Conservation (phyloP, 441 rosid genomes). For the Adansonia madagascariensis region DNA sequence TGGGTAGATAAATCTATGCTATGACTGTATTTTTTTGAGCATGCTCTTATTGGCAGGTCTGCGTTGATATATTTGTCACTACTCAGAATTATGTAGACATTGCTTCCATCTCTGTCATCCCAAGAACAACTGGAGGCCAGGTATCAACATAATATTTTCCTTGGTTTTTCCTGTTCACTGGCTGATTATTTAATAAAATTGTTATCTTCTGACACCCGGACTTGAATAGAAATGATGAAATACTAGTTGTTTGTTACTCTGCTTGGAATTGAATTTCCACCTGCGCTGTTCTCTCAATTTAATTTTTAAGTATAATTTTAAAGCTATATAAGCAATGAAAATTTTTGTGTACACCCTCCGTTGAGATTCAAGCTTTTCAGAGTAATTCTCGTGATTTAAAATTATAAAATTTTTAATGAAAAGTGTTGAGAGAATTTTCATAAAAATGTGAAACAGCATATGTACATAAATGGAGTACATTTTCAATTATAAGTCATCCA, state of each 20-base stretch:
- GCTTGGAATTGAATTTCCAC: not conserved
- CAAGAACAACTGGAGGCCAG: slow-evolving; percentile 97
- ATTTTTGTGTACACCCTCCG: not conserved
- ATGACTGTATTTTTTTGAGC: slow-evolving; percentile 25
- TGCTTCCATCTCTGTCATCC: slow-evolving; percentile 87
- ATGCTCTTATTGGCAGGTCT: slow-evolving; percentile 59
- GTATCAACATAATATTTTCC: slow-evolving; percentile 38
- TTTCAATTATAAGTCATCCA: not conserved
- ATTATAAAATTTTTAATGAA: not conserved
- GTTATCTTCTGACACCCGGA: not conserved
- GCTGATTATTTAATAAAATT: slow-evolving; percentile 12
- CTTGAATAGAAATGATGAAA: slow-evolving; percentile 1
- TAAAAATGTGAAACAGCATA: not conserved
- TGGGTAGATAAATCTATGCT: slow-evolving; percentile 3
- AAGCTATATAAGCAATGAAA: not conserved
- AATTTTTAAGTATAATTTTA: not conserved
- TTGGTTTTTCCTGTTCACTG: not conserved
- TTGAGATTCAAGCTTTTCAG: not conserved
- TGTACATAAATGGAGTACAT: not conserved
- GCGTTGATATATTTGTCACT: slow-evolving; percentile 86
- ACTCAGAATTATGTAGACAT: slow-evolving; percentile 82
- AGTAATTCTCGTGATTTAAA: not conserved
- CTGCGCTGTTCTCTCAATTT: not conserved
- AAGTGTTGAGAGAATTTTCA: not conserved
- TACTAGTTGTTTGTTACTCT: not conserved